Conservation (phyloP, 225 moss, liverwort and hornwort species). For the Antitrichia curtipendula region DNA sequence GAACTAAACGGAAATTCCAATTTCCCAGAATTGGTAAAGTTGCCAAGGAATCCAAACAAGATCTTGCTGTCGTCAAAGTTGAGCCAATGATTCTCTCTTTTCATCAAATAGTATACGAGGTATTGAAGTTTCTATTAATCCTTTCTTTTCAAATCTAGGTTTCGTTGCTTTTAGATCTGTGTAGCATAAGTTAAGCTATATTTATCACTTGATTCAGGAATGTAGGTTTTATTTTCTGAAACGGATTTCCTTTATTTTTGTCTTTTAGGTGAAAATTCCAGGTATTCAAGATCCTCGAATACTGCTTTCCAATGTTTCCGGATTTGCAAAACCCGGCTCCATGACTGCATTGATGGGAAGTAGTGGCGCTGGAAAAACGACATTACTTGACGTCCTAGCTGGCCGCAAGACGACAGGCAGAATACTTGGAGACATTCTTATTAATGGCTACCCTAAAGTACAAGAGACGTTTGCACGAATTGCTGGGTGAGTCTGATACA, state of each 20-base stretch:
- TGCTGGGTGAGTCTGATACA: constrained; percentile 50
- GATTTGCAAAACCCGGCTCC: constrained; percentile 62
- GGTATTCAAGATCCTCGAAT: constrained; percentile 66
- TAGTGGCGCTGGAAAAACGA: constrained; percentile 87
- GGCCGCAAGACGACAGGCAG: constrained; percentile 73
- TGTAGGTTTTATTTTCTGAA: background rate
- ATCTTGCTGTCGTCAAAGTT: constrained; percentile 12
- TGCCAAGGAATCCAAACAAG: background rate
- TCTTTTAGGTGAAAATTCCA: constrained; percentile 63
- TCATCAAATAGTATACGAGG: constrained; percentile 71
- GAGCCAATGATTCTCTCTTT: constrained; percentile 69
- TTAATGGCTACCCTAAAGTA: constrained; percentile 75
- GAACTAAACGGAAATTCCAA: background rate
- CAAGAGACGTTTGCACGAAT: constrained; percentile 68
- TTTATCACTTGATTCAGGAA: background rate
- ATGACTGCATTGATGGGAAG: constrained; percentile 90
- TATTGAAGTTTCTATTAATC: background rate
- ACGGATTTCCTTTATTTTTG: background rate
- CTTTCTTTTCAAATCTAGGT: background rate
- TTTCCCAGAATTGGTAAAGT: background rate
- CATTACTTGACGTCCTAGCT: constrained; percentile 78
- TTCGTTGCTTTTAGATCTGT: background rate
- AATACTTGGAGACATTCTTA: constrained; percentile 64
- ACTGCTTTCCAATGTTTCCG: constrained; percentile 69
- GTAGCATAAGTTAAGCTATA: background rate